phyloP scores from a whole-genome alignment of 371 early-diverging fungal genomes.

The Lichtheimia hyalospora region DNA sequence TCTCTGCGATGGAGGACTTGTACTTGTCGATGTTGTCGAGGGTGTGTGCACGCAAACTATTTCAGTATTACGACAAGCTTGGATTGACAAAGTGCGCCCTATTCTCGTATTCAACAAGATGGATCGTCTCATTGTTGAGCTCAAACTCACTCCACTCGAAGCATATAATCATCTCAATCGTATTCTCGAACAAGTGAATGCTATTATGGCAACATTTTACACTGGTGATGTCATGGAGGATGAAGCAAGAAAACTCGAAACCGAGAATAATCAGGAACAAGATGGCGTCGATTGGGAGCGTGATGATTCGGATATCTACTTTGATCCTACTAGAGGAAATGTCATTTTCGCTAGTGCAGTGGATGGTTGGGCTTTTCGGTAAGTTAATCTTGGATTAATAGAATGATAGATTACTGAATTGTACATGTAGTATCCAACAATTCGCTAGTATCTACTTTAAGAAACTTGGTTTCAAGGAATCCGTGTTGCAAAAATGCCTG shows the following conservation, averaged over 20 bases:
- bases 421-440: constrained; percentile 67
- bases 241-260: constrained; percentile 76
- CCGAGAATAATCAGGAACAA: constrained; percentile 25
- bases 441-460: constrained; percentile 91
- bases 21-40: constrained; percentile 98
- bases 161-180: constrained; percentile 89
- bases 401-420: neutral
- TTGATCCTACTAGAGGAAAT: constrained; percentile 93
- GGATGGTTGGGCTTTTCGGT: constrained; percentile 98
- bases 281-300: constrained; percentile 77
- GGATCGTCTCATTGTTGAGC: constrained; percentile 94
- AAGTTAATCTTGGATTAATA: constrained; percentile 20
- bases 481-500: constrained; percentile 69
- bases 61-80: constrained; percentile 93
- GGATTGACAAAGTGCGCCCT: constrained; percentile 86
- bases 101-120: constrained; percentile 99
- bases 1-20: constrained; percentile 95
- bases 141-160: constrained; percentile 89
- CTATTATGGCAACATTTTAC: constrained; percentile 91
- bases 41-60: constrained; percentile 99
- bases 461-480: constrained; percentile 87
- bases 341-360: constrained; percentile 95
- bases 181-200: constrained; percentile 95
- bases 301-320: constrained; percentile 92
- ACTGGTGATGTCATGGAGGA: constrained; percentile 87